phyloP scores from a whole-genome alignment of 257 asterid species.

The Solanum raphanifolium region DNA sequence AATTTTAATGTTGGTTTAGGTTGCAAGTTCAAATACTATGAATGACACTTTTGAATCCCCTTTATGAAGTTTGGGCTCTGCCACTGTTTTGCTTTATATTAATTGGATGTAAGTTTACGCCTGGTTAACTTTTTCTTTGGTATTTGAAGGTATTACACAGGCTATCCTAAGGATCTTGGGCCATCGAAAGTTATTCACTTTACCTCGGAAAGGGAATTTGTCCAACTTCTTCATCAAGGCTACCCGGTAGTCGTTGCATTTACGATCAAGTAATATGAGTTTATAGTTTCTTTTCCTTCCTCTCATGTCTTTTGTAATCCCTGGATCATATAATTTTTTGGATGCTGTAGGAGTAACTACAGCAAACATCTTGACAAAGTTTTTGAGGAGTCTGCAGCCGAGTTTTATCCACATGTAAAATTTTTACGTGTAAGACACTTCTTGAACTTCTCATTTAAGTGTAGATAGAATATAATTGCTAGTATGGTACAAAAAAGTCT shows the following conservation, averaged over 20 bases:
- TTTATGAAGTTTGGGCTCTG: background rate
- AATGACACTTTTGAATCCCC: background rate
- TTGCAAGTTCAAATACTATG: background rate
- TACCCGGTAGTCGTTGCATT: constrained; percentile 89
- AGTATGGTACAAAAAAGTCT: background rate
- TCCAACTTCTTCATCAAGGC: constrained; percentile 91
- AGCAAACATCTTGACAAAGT: constrained; percentile 83
- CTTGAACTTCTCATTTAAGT: background rate
- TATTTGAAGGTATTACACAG: constrained; percentile 62
- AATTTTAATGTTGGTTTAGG: background rate
- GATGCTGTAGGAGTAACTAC: constrained; percentile 58
- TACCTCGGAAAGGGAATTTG: constrained; percentile 88
- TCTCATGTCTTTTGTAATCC: background rate
- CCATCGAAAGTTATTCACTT: constrained; percentile 74
- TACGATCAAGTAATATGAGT: constrained; percentile 61
- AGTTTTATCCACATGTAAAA: constrained; percentile 79
- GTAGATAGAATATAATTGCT: background rate
- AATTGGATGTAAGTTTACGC: background rate
- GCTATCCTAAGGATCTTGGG: constrained; percentile 92
- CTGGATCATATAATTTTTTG: background rate
- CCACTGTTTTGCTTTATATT: background rate
- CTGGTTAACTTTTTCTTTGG: constrained; percentile 1
- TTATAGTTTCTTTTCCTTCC: background rate
- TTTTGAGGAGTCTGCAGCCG: constrained; percentile 86
- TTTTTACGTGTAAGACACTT: constrained; percentile 70